phyloP scores from a whole-genome alignment of 768 basidiomycete species.

The Boletus insuetus region DNA sequence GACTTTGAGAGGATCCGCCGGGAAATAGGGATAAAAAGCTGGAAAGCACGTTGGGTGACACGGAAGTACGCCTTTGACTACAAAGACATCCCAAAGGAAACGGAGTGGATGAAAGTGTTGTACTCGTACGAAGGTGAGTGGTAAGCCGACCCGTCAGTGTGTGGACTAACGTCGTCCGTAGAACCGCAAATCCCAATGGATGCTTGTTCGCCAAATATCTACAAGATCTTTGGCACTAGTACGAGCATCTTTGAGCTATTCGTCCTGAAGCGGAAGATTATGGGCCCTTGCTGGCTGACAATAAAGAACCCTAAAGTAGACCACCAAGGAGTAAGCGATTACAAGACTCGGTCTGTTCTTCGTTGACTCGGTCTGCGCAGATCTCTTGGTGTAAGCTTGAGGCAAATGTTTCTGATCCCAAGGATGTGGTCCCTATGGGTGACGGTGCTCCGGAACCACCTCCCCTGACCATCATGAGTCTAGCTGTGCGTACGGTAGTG shows the following conservation, averaged over 20 bases:
- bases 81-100: constrained; percentile 71
- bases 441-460: constrained; percentile 79
- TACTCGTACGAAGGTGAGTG: constrained; percentile 82
- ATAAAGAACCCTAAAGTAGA: constrained; percentile 76
- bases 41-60: constrained; percentile 81
- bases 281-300: constrained; percentile 97
- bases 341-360: background rate
- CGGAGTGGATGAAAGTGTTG: constrained; percentile 92
- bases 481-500: constrained; percentile 85
- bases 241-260: constrained; percentile 92
- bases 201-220: constrained; percentile 79
- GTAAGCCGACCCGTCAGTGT: background rate
- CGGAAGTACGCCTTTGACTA: constrained; percentile 88
- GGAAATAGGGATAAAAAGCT: constrained; percentile 69
- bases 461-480: constrained; percentile 86
- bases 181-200: constrained; percentile 59
- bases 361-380: constrained; percentile 38
- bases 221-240: constrained; percentile 85
- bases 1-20: constrained; percentile 82
- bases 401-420: constrained; percentile 77
- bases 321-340: constrained; percentile 66
- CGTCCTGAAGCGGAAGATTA: constrained; percentile 93
- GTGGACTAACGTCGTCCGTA: constrained; percentile 4
- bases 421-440: constrained; percentile 80
- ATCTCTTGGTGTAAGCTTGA: constrained; percentile 98